A percentile compares a stretch with the other conserved stretches of the same genome.
Evolutionary conservation across 2,329 filamentous ascomycete genomes (phyloP).

Genomic region (Chaetomiaceae sp.): DNA sequence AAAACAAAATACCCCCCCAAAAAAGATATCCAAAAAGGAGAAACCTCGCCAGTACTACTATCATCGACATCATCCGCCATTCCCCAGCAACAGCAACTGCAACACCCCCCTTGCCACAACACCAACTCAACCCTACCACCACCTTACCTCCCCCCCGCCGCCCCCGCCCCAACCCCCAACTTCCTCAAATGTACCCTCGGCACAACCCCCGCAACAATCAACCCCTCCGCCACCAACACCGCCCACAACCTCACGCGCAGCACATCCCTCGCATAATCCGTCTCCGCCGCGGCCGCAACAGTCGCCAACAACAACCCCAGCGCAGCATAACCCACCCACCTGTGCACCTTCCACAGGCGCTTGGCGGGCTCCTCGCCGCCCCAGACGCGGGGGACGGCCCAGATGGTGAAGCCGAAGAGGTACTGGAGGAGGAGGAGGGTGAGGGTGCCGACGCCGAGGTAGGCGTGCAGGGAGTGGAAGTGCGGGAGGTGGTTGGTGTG

Average conservation of each 20-base stretch:
- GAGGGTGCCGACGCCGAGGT: conserved; percentile 74
- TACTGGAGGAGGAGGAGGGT: conserved; percentile 68
- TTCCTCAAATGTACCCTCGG: conserved; percentile 80
- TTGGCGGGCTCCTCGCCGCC: conserved; percentile 77
- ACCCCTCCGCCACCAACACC: conserved; percentile 57
- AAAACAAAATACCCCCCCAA: too few relatives aligned
- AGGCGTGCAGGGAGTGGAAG: conserved; percentile 76
- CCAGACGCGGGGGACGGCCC: conserved; percentile 67
- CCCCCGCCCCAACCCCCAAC: conserved; percentile 46
- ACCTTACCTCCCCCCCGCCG: too few relatives aligned
- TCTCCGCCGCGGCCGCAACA: conserved; percentile 69
- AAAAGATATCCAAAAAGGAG: too few relatives aligned
- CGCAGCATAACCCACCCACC: conserved; percentile 69
- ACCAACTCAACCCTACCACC: background rate
- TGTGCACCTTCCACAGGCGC: conserved; percentile 85
- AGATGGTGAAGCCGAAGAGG: conserved; percentile 76
- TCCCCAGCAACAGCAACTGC: too few relatives aligned
- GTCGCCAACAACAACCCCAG: conserved; percentile 68
- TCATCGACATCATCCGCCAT: too few relatives aligned
- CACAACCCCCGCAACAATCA: conserved; percentile 67
- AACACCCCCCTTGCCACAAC: too few relatives aligned
- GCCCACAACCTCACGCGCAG: conserved; percentile 74
- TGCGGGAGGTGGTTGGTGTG: conserved; percentile 59
- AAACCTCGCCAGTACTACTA: too few relatives aligned
- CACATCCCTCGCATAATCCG: conserved; percentile 64